Percentiles rank a stretch among this genome's conserved stretches.
Evolutionary conservation across 805 yeast species (phyloP).

Genomic region (Zygosaccharomyces bailii): DNA sequence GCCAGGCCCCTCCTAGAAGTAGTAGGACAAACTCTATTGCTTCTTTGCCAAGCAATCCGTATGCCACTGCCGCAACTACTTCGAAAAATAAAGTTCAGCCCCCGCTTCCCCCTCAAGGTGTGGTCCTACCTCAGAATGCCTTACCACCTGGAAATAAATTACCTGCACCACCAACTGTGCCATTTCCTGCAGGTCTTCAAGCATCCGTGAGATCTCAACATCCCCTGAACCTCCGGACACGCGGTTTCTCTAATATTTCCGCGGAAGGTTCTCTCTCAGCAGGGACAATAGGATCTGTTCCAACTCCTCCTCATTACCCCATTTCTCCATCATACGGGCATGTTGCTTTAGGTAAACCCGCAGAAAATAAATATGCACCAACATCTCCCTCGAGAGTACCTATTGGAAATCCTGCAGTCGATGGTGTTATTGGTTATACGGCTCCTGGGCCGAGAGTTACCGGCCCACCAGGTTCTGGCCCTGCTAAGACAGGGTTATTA

Average conservation of each 20-base stretch:
- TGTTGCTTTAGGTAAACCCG: neutral
- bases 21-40: constrained; percentile 8
- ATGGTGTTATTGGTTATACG: neutral
- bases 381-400: constrained; percentile 4
- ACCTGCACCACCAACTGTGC: constrained; percentile 1
- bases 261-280: constrained; percentile 14
- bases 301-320: constrained; percentile 1
- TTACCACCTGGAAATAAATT: constrained; percentile 9
- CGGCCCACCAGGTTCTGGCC: neutral
- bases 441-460: neutral
- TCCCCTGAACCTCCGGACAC: constrained; percentile 14
- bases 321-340: constrained; percentile 6
- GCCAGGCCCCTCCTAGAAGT: constrained; percentile 2
- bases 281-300: constrained; percentile 7
- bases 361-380: constrained; percentile 14
- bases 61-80: constrained; percentile 6
- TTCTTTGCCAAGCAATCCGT: constrained; percentile 16
- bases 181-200: constrained; percentile 8
- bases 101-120: constrained; percentile 10
- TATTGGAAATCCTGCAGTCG: constrained; percentile 3
- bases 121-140: constrained; percentile 13
- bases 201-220: constrained; percentile 1
- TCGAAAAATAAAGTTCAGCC: constrained; percentile 5
- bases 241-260: constrained; percentile 29
- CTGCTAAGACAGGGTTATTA: neutral